Conservation (phyloP, 2,329 filamentous ascomycete genomes). For the Diplodia intermedia region DNA sequence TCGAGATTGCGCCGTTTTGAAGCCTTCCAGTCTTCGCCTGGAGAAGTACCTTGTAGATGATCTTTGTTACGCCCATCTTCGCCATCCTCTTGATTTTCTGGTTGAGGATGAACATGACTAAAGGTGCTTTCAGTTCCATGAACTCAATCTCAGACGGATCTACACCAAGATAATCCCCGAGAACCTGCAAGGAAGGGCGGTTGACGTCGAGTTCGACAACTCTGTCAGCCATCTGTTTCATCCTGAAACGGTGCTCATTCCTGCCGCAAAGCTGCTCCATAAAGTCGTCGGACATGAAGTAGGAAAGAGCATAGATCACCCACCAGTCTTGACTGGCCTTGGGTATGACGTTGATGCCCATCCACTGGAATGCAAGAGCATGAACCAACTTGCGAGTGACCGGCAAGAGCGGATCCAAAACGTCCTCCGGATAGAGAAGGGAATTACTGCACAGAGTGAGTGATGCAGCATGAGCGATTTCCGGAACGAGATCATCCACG, state of each 20-base stretch:
- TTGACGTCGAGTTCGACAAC: slow-evolving; percentile 82
- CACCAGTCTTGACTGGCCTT: slow-evolving; percentile 82
- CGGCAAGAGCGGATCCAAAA: slow-evolving; percentile 84
- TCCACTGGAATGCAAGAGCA: slow-evolving; percentile 89
- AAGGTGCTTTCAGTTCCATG: slow-evolving; percentile 84
- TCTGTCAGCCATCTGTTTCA: slow-evolving; percentile 82
- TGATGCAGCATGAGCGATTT: slow-evolving; percentile 79
- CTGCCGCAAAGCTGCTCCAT: slow-evolving; percentile 90
- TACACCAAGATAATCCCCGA: slow-evolving; percentile 78
- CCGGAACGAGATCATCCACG: slow-evolving; percentile 82
- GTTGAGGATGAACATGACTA: slow-evolving; percentile 93
- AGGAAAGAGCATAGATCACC: slow-evolving; percentile 87
- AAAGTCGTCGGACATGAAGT: slow-evolving; percentile 94
- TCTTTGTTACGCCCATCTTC: slow-evolving; percentile 85
- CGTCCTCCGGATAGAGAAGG: slow-evolving; percentile 81
- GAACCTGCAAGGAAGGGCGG: slow-evolving; percentile 79
- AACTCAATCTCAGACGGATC: slow-evolving; percentile 90
- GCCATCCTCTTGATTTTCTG: slow-evolving; percentile 71
- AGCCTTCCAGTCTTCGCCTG: slow-evolving; percentile 85
- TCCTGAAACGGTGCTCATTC: slow-evolving; percentile 90
- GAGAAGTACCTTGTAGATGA: slow-evolving; percentile 84
- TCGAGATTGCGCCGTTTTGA: slow-evolving; percentile 71
- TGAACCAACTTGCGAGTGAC: slow-evolving; percentile 82
- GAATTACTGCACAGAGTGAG: slow-evolving; percentile 87
- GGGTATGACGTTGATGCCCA: slow-evolving; percentile 89